These are phyloP conservation scores for Pholiota conissans DNA, from an alignment of 768 basidiomycete species.

Conservation along the genomic window DNA sequence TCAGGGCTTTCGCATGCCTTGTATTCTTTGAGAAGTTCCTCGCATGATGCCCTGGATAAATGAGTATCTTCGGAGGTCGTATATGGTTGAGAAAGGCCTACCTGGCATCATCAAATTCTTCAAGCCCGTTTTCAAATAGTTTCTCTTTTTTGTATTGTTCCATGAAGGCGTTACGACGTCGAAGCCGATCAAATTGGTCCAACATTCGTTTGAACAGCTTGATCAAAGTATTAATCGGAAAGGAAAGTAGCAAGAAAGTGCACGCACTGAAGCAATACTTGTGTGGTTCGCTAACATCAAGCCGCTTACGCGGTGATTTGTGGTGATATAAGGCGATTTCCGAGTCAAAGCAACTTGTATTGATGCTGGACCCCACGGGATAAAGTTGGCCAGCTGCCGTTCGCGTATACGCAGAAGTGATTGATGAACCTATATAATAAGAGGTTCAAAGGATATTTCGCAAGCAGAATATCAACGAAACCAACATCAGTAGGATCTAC, in stretches of 20 bases:
- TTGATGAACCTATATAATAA: slow-evolving; percentile 84
- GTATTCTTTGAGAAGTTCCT: slow-evolving; percentile 90
- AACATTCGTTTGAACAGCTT: slow-evolving; percentile 96
- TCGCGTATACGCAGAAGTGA: slow-evolving; percentile 95
- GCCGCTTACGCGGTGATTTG: slow-evolving; percentile 93
- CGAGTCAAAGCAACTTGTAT: slow-evolving; percentile 96
- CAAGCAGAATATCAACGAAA: slow-evolving; percentile 12
- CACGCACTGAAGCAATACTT: slow-evolving; percentile 89
- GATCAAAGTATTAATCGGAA: neutral
- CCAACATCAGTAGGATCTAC: slow-evolving; percentile 95
- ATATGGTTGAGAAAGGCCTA: slow-evolving; percentile 30
- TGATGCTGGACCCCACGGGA: slow-evolving; percentile 98
- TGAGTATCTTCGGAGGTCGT: neutral
- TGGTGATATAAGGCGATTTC: slow-evolving; percentile 83
- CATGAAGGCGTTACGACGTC: slow-evolving; percentile 89
- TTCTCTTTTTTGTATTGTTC: slow-evolving; percentile 98
- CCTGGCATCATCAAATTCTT: slow-evolving; percentile 99
- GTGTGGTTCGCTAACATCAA: slow-evolving; percentile 99
- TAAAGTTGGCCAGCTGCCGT: slow-evolving; percentile 94
- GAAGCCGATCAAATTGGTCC: slow-evolving; percentile 88
- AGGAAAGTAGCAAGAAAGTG: slow-evolving; percentile 1
- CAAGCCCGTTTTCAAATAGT: slow-evolving; percentile 89
- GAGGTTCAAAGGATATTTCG: neutral
- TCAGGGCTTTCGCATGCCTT: slow-evolving; percentile 94
- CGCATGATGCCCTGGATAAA: slow-evolving; percentile 69